Evolutionary conservation across 208 protist genomes (phyloP), one percentile per base, ranked within the genome.

Genomic region (Acanthamoeba healyi): DNA sequence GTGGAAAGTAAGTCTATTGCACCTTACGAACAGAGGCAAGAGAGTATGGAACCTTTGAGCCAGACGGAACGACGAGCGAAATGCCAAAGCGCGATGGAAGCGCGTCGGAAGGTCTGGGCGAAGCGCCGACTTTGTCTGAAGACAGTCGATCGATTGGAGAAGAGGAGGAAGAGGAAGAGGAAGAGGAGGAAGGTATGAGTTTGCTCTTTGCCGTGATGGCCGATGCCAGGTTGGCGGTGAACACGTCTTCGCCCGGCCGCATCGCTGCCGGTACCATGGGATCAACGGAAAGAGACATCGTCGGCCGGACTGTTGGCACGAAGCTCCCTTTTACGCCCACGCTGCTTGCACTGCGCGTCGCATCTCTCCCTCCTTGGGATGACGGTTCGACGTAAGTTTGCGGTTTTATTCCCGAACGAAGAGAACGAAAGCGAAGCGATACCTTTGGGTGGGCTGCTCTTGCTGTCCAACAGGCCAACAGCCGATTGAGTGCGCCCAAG

Each of bases 191-290:
- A 36, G 65, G 22, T 32, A 26, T 17, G 65, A 34, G 29, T 24
- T 40, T 15, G 70, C 70, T 81, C 36, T 49, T 81, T 34, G 34
- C 70, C 12, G 38, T 46, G 70, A 81, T 81, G 22, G 70, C 70
- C 38, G 70, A 81, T 12, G 70, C 70, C 29, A 81, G 70, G 36
- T 81, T 81, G 70, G 70, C 70, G 19, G 70, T 81, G 70, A 81
- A 81, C n/a, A 81, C 38, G 40, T 81, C 70, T 22, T 81, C 70
- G 34, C 70, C 70, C 36, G 70, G 70, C 70, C 38, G 34, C 70
- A 46, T 81, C 17, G 70, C n/a, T 14, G 70, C 70, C 36, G 70
- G 70, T 9, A 49, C 70, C 40, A 32, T 51, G 34, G 70, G 70
- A 29, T 81, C 70, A 38, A 81, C 32, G 6, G 70, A 81, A 17